Percentiles rank a stretch among this genome's conserved stretches.
phyloP scores from a whole-genome alignment of 2,329 filamentous ascomycete species.

The Bipolaris zeicola region DNA sequence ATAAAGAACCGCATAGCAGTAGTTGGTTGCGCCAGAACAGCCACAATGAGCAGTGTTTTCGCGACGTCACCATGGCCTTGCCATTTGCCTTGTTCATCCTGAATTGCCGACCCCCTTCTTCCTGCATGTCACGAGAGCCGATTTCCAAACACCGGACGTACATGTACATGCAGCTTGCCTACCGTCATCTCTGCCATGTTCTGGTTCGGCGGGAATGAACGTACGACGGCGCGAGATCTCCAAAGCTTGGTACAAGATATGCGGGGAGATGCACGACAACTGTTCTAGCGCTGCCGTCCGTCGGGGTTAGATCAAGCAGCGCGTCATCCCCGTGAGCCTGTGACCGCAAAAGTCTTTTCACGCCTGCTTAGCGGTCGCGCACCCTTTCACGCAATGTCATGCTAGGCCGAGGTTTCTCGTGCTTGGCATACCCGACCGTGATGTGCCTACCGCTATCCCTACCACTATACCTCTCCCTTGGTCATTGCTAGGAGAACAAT shows the following conservation, averaged over 20 bases:
- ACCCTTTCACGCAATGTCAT: neutral
- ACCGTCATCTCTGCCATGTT: neutral
- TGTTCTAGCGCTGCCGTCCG: constrained; percentile 1
- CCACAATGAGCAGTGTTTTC: too few relatives aligned
- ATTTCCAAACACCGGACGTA: constrained; percentile 3
- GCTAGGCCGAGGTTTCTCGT: constrained; percentile 1
- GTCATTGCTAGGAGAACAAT: neutral
- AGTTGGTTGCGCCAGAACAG: too few relatives aligned
- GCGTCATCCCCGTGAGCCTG: constrained; percentile 8
- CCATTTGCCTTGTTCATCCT: neutral
- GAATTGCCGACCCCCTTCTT: neutral
- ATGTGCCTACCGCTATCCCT: neutral
- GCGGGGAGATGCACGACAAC: constrained; percentile 8
- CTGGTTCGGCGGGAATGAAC: constrained; percentile 6
- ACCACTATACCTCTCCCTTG: neutral
- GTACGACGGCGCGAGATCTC: constrained; percentile 10
- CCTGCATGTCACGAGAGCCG: constrained; percentile 6
- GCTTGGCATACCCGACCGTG: constrained; percentile 1
- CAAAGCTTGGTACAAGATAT: constrained; percentile 9
- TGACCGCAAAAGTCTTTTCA: constrained; percentile 7
- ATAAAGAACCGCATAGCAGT: neutral
- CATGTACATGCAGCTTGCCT: constrained; percentile 6
- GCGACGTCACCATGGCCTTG: constrained; percentile 1
- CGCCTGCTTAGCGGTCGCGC: neutral
- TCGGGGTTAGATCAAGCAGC: constrained; percentile 7